Percentiles rank a stretch among this genome's conserved stretches.
phyloP scores from a whole-genome alignment of 495 filamentous ascomycete genomes.

The Tirmania nivea region DNA sequence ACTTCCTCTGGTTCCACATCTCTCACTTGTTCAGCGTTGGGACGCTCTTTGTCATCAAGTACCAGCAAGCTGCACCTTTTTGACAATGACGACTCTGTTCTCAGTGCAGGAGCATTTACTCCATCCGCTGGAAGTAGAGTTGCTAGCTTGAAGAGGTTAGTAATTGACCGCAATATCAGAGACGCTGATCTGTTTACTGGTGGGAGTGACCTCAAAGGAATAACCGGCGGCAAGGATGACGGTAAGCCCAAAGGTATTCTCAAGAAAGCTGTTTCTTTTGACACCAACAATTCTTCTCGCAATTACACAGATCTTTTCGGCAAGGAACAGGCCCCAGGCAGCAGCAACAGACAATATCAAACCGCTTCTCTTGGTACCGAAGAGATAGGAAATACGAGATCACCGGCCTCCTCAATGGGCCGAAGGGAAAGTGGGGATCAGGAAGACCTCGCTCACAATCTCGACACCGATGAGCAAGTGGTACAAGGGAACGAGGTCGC shows the following conservation, averaged over 20 bases:
- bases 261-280: conserved; percentile 80
- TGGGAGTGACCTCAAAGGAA: conserved; percentile 42
- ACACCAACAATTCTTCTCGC: conserved; percentile 32
- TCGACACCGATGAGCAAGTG: conserved; percentile 47
- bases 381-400: conserved; percentile 45
- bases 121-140: conserved; percentile 37
- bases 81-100: conserved; percentile 53
- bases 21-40: conserved; percentile 9
- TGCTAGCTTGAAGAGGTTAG: conserved; percentile 63
- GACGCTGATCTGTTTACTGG: conserved; percentile 19
- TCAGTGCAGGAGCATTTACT: conserved; percentile 70
- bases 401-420: conserved; percentile 19
- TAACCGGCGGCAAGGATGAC: conserved; percentile 18
- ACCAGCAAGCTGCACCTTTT: conserved; percentile 40
- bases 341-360: conserved; percentile 15
- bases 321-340: conserved; percentile 19
- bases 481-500: conserved; percentile 55
- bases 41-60: conserved; percentile 30
- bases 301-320: conserved; percentile 23
- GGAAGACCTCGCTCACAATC: conserved; percentile 27
- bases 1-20: conserved; percentile 9
- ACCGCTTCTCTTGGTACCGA: conserved; percentile 33
- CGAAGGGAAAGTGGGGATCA: conserved; percentile 20
- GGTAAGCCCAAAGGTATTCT: conserved; percentile 32
- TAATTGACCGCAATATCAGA: conserved; percentile 67